Evolutionary conservation across 148 eudicot species (phyloP).

Genomic region (Vaccinium darrowii): DNA sequence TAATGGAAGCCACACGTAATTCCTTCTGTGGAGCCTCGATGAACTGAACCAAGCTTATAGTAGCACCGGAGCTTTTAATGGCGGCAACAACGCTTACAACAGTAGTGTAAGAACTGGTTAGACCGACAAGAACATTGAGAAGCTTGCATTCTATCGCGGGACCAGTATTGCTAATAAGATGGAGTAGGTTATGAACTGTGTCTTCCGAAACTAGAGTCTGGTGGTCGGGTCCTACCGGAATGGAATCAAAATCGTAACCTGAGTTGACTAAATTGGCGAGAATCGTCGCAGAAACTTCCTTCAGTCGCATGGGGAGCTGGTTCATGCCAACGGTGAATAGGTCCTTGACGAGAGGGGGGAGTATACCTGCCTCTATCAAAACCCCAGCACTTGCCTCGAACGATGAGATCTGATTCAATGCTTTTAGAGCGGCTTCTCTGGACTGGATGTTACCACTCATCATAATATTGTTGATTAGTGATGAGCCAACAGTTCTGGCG

Average conservation of each 20-base stretch:
- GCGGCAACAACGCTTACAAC: slow-evolving; percentile 68
- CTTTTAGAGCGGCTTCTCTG: slow-evolving; percentile 78
- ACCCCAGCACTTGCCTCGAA: slow-evolving; percentile 66
- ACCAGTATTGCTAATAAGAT: slow-evolving; percentile 87
- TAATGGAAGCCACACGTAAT: slow-evolving; percentile 61
- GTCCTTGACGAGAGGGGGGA: slow-evolving; percentile 78
- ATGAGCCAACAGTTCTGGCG: slow-evolving; percentile 60
- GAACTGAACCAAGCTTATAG: slow-evolving; percentile 76
- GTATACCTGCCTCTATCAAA: slow-evolving; percentile 76
- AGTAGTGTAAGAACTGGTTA: slow-evolving; percentile 59
- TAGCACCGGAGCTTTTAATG: slow-evolving; percentile 84
- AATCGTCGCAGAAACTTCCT: slow-evolving; percentile 87
- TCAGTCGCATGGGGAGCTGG: slow-evolving; percentile 67
- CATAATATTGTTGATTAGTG: slow-evolving; percentile 72
- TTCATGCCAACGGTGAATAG: slow-evolving; percentile 60
- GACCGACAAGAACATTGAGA: slow-evolving; percentile 86
- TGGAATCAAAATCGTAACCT: slow-evolving; percentile 62
- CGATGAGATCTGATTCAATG: slow-evolving; percentile 81
- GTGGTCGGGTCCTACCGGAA: slow-evolving; percentile 63
- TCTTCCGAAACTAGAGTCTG: slow-evolving; percentile 76
- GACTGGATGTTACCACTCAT: slow-evolving; percentile 49
- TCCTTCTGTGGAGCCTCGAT: slow-evolving; percentile 75
- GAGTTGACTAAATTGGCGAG: slow-evolving; percentile 76
- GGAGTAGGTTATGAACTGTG: slow-evolving; percentile 61
- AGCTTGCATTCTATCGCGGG: slow-evolving; percentile 90